Evolutionary conservation across 768 basidiomycete species (phyloP).

Genomic region (Tephrocybe sp.): DNA sequence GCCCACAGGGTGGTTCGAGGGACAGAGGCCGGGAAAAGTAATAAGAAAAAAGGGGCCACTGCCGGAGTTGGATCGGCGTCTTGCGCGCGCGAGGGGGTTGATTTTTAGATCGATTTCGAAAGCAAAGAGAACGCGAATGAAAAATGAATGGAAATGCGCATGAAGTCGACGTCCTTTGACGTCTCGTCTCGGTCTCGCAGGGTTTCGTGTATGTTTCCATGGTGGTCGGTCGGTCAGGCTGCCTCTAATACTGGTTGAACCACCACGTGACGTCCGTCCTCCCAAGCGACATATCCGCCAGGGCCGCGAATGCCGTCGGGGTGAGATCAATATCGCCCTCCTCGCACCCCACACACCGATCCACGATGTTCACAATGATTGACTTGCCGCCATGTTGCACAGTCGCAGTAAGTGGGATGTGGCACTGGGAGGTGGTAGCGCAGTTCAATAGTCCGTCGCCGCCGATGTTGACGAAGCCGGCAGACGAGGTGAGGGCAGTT

Average conservation of each 20-base stretch:
- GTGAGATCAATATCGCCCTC: constrained; percentile 31
- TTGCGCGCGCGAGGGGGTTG: no score
- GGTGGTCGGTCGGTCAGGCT: background rate
- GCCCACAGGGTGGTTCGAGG: no score
- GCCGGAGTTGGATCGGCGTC: no score
- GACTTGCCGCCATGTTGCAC: constrained; percentile 29
- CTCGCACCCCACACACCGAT: constrained; percentile 50
- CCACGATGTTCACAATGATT: constrained; percentile 41
- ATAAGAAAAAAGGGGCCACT: no score
- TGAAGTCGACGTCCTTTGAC: no score
- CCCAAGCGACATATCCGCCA: constrained; percentile 25
- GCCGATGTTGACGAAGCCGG: constrained; percentile 21
- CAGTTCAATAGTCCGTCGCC: constrained; percentile 29
- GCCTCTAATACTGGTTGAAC: constrained; percentile 26
- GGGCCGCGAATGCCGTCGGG: constrained; percentile 24
- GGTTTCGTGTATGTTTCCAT: background rate
- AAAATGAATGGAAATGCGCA: no score
- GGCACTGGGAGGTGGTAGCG: constrained; percentile 16
- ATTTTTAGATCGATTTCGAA: no score
- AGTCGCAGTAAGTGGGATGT: constrained; percentile 24
- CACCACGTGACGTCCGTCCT: constrained; percentile 37
- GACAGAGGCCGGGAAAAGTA: no score
- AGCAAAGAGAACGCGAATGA: no score
- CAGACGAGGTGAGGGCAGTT: constrained; percentile 18
- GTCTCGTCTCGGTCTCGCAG: no score